Conservation (phyloP, 2,329 filamentous ascomycete genomes). For the Trichothecium roseum region DNA sequence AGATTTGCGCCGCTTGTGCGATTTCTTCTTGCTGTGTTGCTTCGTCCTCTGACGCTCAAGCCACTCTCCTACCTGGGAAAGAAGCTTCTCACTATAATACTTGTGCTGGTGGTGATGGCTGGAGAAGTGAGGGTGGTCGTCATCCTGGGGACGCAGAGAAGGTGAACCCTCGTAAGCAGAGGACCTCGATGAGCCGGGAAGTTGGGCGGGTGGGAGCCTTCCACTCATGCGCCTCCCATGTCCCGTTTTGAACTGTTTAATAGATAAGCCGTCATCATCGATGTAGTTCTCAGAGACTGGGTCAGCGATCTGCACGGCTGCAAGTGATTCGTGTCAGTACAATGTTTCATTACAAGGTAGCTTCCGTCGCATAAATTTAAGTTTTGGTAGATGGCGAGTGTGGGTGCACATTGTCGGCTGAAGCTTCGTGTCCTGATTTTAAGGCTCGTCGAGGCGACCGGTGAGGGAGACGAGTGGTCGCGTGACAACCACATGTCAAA, state of each 20-base stretch:
- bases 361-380: too few species aligned
- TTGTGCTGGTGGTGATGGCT: slow-evolving; percentile 16
- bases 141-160: slow-evolving; percentile 17
- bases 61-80: slow-evolving; percentile 75
- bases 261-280: slow-evolving; percentile 19
- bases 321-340: slow-evolving; percentile 7
- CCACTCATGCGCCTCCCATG: slow-evolving; percentile 22
- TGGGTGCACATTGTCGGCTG: too few species aligned
- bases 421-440: too few species aligned
- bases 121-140: slow-evolving; percentile 2
- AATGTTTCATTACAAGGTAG: too few species aligned
- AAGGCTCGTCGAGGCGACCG: too few species aligned
- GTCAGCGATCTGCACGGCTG: slow-evolving; percentile 49
- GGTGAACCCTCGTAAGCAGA: slow-evolving; percentile 28
- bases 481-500: too few species aligned
- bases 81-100: slow-evolving; percentile 43
- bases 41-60: slow-evolving; percentile 66
- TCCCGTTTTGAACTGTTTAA: slow-evolving; percentile 22
- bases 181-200: slow-evolving; percentile 30
- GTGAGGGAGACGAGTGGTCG: too few species aligned
- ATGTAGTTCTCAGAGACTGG: slow-evolving; percentile 24
- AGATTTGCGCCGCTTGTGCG: too few species aligned
- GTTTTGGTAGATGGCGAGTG: too few species aligned
- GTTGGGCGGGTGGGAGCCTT: slow-evolving; percentile 13
- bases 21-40: slow-evolving; percentile 36